Conservation (phyloP, 108 stramenopile species). For the Cylindrotheca closterium region DNA sequence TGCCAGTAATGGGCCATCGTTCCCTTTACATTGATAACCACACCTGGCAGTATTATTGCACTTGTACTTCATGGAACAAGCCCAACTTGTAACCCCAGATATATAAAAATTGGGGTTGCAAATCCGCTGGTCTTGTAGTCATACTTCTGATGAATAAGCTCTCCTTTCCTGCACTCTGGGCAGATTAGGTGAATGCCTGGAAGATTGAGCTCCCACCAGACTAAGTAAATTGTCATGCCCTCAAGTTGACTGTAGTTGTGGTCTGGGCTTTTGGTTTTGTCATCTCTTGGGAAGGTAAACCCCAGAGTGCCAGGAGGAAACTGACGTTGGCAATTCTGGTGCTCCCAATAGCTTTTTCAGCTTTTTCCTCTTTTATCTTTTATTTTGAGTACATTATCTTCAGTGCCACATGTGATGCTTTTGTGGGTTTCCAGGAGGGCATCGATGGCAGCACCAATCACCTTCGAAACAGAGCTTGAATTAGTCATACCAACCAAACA, state of each 20-base stretch:
- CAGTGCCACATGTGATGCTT: neutral
- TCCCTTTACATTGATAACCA: neutral
- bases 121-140: neutral
- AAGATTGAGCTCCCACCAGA: neutral
- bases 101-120: neutral
- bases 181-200: neutral
- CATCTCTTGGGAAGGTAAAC: neutral
- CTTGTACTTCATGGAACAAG: neutral
- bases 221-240: neutral
- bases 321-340: neutral
- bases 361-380: neutral
- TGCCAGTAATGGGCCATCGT: neutral
- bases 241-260: neutral
- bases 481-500: neutral
- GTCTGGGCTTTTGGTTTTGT: neutral
- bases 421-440: neutral
- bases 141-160: neutral
- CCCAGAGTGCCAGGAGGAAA: neutral
- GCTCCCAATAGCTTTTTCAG: neutral
- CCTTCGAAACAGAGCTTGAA: neutral
- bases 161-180: neutral
- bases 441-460: neutral
- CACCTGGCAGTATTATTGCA: conserved; percentile 1
- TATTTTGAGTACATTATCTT: neutral
- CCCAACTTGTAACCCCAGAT: neutral